These are phyloP conservation scores for Suillus clintonianus DNA, from an alignment of 768 basidiomycete species.

Conservation along the genomic window DNA sequence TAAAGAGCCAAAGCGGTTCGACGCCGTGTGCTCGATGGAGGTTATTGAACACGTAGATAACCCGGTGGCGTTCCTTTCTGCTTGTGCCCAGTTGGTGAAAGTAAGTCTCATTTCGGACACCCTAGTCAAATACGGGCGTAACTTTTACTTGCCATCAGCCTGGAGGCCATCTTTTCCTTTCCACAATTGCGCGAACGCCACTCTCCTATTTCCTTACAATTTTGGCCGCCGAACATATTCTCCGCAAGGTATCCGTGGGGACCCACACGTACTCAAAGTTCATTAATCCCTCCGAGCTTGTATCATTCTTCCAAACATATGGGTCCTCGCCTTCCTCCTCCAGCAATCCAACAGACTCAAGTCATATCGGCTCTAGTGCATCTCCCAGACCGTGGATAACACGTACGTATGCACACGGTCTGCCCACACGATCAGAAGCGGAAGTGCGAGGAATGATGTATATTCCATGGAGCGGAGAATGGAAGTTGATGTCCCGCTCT, in stretches of 20 bases:
- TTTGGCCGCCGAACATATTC: conserved; percentile 77
- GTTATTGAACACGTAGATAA: conserved; percentile 97
- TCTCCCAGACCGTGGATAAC: conserved; percentile 59
- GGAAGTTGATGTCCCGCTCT: conserved; percentile 66
- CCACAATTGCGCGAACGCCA: conserved; percentile 88
- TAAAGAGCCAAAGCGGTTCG: conserved; percentile 66
- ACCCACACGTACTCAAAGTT: conserved; percentile 94
- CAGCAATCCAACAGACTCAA: not conserved
- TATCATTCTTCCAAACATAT: conserved; percentile 76
- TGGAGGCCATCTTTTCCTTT: conserved; percentile 93
- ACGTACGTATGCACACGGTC: conserved; percentile 43
- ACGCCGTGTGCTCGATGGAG: conserved; percentile 97
- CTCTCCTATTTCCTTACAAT: conserved; percentile 72
- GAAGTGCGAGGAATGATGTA: conserved; percentile 82
- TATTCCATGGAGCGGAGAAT: conserved; percentile 66
- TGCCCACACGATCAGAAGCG: conserved; percentile 65
- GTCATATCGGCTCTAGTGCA: conserved; percentile 1
- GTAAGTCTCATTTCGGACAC: conserved; percentile 42
- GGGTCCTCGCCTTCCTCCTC: conserved; percentile 27
- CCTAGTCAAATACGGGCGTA: not conserved
- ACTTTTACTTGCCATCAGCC: conserved; percentile 54
- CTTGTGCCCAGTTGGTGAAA: conserved; percentile 85
- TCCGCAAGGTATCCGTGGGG: conserved; percentile 78
- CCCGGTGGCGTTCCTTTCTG: conserved; percentile 78
- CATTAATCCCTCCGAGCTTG: conserved; percentile 83